These are phyloP conservation scores for Leptographium flavum DNA, from an alignment of 2,329 filamentous ascomycete species.

Conservation along the genomic window DNA sequence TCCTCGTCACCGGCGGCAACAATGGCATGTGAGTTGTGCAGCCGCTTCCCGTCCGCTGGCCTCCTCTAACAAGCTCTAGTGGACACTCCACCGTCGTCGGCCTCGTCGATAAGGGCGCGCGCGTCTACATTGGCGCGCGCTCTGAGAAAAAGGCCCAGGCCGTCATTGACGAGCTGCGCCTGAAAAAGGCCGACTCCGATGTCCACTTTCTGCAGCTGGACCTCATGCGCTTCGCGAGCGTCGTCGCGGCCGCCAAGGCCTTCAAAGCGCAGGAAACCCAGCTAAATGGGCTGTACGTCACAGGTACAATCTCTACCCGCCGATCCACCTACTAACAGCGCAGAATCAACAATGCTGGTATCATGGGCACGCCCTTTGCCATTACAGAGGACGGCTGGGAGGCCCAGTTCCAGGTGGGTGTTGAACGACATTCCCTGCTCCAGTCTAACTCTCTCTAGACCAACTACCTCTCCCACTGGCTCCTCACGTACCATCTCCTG, in stretches of 20 bases:
- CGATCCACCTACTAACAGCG: neutral
- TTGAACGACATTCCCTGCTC: too few relatives aligned
- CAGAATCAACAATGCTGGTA: slow-evolving; percentile 17
- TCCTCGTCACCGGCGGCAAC: slow-evolving; percentile 29
- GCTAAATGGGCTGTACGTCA: slow-evolving; percentile 17
- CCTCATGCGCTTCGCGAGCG: slow-evolving; percentile 19
- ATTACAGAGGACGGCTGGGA: slow-evolving; percentile 21
- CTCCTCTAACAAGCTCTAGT: slow-evolving; percentile 5
- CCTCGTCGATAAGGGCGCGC: slow-evolving; percentile 22
- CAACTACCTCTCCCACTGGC: slow-evolving; percentile 28
- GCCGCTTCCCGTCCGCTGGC: neutral
- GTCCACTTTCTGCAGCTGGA: slow-evolving; percentile 22
- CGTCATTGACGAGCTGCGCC: slow-evolving; percentile 20
- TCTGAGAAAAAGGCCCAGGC: slow-evolving; percentile 18
- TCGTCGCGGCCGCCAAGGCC: slow-evolving; percentile 20
- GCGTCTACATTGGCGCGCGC: slow-evolving; percentile 26
- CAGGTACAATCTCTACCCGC: neutral
- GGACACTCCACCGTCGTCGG: slow-evolving; percentile 22
- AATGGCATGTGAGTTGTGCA: slow-evolving; percentile 24
- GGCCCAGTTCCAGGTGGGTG: slow-evolving; percentile 17
- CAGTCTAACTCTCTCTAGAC: too few relatives aligned
- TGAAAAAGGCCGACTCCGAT: slow-evolving; percentile 16
- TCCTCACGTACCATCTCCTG: slow-evolving; percentile 23
- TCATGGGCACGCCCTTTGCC: slow-evolving; percentile 18
- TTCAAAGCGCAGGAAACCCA: slow-evolving; percentile 16